These are phyloP conservation scores for Eragrostis nindensis DNA, from an alignment of 176 grass and related monocot species.

Conservation along the genomic window DNA sequence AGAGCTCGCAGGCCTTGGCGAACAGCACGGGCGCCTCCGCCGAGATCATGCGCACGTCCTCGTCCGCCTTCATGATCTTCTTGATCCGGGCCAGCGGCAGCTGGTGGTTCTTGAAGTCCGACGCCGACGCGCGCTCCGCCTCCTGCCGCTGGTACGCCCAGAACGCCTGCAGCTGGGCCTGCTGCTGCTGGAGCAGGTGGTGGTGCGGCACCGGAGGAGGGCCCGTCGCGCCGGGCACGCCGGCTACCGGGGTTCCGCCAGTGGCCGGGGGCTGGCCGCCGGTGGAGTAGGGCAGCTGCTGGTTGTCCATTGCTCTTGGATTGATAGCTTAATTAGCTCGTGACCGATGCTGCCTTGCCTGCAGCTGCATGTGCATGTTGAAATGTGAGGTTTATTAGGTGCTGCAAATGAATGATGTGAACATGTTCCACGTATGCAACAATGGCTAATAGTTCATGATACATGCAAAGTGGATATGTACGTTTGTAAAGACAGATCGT, in stretches of 20 bases:
- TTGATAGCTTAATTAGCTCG: too few relatives aligned
- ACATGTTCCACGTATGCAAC: conserved; percentile 24
- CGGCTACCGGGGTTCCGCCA: conserved; percentile 42
- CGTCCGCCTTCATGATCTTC: conserved; percentile 94
- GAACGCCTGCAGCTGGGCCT: conserved; percentile 76
- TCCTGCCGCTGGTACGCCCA: conserved; percentile 87
- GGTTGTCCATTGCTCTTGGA: conserved; percentile 79
- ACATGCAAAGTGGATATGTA: conserved; percentile 10
- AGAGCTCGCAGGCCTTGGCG: conserved; percentile 78
- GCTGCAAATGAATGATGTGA: conserved; percentile 19
- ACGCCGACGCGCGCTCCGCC: conserved; percentile 71
- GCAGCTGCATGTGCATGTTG: conserved; percentile 51
- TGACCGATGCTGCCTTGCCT: not conserved
- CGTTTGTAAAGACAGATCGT: not conserved
- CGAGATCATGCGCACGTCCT: conserved; percentile 89
- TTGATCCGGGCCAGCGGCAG: conserved; percentile 80
- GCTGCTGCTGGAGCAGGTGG: conserved; percentile 82
- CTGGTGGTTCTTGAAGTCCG: conserved; percentile 90
- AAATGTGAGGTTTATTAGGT: conserved; percentile 5
- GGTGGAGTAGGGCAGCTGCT: conserved; percentile 54
- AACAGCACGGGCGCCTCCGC: conserved; percentile 84
- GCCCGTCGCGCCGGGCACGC: conserved; percentile 24
- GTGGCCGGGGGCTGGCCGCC: conserved; percentile 32
- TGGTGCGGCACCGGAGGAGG: conserved; percentile 62
- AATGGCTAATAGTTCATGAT: conserved; percentile 1